Percentiles rank a stretch among this genome's conserved stretches.
Conservation (phyloP, 2,329 filamentous ascomycete genomes). For the Elsinoe batatas region DNA sequence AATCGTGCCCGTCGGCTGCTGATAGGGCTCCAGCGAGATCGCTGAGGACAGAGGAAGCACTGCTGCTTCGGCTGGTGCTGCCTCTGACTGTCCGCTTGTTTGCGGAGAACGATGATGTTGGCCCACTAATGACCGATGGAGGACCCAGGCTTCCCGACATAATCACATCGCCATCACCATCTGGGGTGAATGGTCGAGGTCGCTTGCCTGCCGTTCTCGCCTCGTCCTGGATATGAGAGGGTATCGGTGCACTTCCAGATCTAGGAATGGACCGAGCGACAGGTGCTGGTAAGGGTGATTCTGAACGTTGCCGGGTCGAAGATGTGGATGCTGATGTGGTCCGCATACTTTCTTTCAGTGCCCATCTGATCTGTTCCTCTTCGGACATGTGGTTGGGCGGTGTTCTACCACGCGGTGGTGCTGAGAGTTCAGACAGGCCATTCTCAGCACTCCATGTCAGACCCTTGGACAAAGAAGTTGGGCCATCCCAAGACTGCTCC, state of each 20-base stretch:
- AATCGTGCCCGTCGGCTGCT: background rate
- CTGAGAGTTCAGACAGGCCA: slow-evolving; percentile 24
- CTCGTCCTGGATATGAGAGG: background rate
- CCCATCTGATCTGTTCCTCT: slow-evolving; percentile 30
- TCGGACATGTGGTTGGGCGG: slow-evolving; percentile 20
- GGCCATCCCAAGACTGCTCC: slow-evolving; percentile 40
- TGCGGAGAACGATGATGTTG: background rate
- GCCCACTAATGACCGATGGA: background rate
- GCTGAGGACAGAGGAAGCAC: background rate
- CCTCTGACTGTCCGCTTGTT: background rate
- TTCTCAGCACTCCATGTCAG: slow-evolving; percentile 29
- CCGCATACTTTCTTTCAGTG: slow-evolving; percentile 25
- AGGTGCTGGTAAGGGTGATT: background rate
- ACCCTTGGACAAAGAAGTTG: slow-evolving; percentile 41
- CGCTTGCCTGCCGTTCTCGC: background rate
- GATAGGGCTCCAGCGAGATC: slow-evolving; percentile 3
- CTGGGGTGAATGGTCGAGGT: background rate
- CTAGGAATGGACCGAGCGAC: background rate
- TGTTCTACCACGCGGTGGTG: background rate
- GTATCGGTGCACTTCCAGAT: slow-evolving; percentile 11
- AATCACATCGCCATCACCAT: background rate
- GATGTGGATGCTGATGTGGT: background rate
- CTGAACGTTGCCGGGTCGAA: background rate
- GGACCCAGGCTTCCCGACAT: slow-evolving; percentile 1
- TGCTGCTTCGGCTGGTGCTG: background rate